Conservation (phyloP, 208 protist species). For the Crithidia mellificae region DNA sequence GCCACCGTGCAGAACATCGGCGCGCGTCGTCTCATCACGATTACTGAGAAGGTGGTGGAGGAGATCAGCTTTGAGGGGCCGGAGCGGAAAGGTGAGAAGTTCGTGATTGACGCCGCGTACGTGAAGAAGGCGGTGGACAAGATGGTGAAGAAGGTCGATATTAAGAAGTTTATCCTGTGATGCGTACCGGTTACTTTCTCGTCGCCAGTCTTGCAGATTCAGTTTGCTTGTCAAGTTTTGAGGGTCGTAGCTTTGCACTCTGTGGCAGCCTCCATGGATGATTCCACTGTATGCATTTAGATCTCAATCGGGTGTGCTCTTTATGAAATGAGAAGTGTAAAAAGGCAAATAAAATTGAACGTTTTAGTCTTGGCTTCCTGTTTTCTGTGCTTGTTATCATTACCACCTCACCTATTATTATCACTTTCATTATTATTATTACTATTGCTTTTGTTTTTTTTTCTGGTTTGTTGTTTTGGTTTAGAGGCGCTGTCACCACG, state of each 20-base stretch:
- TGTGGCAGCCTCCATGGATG: too few species aligned
- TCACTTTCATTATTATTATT: not conserved
- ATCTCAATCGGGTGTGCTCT: too few species aligned
- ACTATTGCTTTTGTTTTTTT: not conserved
- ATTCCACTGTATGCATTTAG: too few species aligned
- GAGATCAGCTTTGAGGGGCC: slow-evolving; percentile 95
- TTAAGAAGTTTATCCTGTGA: slow-evolving; percentile 93
- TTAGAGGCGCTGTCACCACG: slow-evolving; percentile 5
- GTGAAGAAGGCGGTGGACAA: slow-evolving; percentile 88
- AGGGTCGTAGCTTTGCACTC: too few species aligned
- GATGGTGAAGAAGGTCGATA: slow-evolving; percentile 93
- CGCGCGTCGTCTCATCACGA: slow-evolving; percentile 96
- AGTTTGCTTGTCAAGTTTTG: too few species aligned
- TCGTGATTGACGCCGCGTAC: slow-evolving; percentile 88
- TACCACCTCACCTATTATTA: too few species aligned
- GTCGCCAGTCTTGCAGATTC: too few species aligned
- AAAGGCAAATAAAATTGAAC: too few species aligned
- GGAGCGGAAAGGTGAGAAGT: slow-evolving; percentile 80
- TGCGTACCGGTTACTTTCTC: not conserved
- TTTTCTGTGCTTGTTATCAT: not conserved
- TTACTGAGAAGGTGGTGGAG: slow-evolving; percentile 97
- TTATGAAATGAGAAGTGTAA: too few species aligned
- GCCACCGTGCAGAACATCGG: slow-evolving; percentile 98
- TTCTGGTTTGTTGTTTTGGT: not conserved
- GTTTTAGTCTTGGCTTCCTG: not conserved